Evolutionary conservation across 495 filamentous ascomycete species (phyloP).

Genomic region (Lophiotrema nucula): DNA sequence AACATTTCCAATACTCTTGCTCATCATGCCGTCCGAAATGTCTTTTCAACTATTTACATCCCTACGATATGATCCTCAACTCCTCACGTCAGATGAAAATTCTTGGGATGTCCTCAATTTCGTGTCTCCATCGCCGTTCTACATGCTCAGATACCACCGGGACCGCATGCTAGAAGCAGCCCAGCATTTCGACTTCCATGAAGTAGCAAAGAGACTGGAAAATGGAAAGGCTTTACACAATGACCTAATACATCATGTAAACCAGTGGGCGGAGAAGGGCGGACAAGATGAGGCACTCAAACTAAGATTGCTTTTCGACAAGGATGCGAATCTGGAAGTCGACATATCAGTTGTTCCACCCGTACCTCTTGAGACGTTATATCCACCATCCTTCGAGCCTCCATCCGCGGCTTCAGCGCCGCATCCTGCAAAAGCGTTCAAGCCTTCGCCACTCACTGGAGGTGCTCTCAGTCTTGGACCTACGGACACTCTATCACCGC

Average conservation of each 20-base stretch:
- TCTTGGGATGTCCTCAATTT: slow-evolving; percentile 41
- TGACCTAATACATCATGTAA: slow-evolving; percentile 31
- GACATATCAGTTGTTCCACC: slow-evolving; percentile 51
- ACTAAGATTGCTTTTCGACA: slow-evolving; percentile 35
- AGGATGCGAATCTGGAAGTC: slow-evolving; percentile 21
- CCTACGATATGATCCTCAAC: slow-evolving; percentile 69
- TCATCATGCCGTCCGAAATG: slow-evolving; percentile 18
- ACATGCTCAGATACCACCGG: slow-evolving; percentile 78
- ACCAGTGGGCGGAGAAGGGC: slow-evolving; percentile 15
- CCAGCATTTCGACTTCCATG: slow-evolving; percentile 62
- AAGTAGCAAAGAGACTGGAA: slow-evolving; percentile 44
- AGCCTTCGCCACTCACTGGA: slow-evolving; percentile 30
- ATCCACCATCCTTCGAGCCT: slow-evolving; percentile 53
- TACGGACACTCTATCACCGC: slow-evolving; percentile 16
- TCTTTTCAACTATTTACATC: slow-evolving; percentile 68
- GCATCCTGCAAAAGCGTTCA: slow-evolving; percentile 26
- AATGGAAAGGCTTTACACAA: slow-evolving; percentile 47
- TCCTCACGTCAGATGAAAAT: slow-evolving; percentile 51
- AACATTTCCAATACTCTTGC: too few relatives aligned
- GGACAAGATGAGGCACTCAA: slow-evolving; percentile 31
- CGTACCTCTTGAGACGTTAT: slow-evolving; percentile 54
- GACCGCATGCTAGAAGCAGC: slow-evolving; percentile 79
- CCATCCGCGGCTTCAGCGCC: slow-evolving; percentile 38
- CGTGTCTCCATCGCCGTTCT: slow-evolving; percentile 60
- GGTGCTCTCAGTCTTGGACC: slow-evolving; percentile 32